Evolutionary conservation across 768 basidiomycete genomes (phyloP).

Genomic region (Serendipita sp.): DNA sequence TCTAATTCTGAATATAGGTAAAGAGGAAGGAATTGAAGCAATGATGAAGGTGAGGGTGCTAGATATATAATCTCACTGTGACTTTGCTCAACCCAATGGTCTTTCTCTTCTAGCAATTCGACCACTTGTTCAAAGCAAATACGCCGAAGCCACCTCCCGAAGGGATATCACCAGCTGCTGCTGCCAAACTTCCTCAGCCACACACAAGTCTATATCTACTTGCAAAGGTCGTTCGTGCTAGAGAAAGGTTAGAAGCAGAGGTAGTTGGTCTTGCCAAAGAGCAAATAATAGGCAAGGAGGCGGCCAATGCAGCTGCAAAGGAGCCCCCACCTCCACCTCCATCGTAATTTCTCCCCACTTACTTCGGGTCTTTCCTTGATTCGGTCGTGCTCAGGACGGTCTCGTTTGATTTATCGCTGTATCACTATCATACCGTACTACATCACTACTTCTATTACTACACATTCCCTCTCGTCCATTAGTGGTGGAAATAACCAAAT

Average conservation of each 20-base stretch:
- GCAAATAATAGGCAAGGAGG: neutral
- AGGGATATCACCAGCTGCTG: conserved; percentile 24
- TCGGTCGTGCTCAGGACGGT: neutral
- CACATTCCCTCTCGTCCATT: too few species aligned
- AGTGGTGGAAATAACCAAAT: neutral
- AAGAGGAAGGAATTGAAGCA: conserved; percentile 43
- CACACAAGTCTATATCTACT: conserved; percentile 66
- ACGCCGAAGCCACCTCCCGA: conserved; percentile 42
- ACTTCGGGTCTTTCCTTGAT: neutral
- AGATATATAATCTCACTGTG: neutral
- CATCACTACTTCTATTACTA: neutral
- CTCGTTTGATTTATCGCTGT: neutral
- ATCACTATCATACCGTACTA: neutral
- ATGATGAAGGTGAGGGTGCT: conserved; percentile 35
- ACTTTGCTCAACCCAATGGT: neutral
- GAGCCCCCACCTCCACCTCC: neutral
- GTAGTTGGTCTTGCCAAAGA: conserved; percentile 19
- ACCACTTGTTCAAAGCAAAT: conserved; percentile 85
- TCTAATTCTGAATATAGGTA: conserved; percentile 60
- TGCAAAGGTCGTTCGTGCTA: conserved; percentile 89
- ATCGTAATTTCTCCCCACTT: neutral
- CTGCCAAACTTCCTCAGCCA: conserved; percentile 27
- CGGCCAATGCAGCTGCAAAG: neutral
- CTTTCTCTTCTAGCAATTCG: conserved; percentile 50
- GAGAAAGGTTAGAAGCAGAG: conserved; percentile 92